phyloP scores from a whole-genome alignment of 1,284 basidiomycete species.

The Irpex sp. region DNA sequence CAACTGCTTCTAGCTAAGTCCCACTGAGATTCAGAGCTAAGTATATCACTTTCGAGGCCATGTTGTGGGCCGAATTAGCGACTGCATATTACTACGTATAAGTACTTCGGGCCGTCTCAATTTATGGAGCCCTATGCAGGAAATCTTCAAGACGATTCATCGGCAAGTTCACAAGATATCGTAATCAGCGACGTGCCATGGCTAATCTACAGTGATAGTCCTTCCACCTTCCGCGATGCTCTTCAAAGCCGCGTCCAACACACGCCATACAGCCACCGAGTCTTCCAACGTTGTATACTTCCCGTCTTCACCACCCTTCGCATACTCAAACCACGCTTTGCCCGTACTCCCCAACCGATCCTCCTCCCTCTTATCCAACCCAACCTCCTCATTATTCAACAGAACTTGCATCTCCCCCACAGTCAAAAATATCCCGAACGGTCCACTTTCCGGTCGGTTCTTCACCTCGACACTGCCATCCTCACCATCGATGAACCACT shows the following conservation, averaged over 20 bases:
- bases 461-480: conserved; percentile 26
- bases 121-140: too few relatives aligned
- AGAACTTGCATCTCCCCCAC: not conserved
- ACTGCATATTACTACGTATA: too few relatives aligned
- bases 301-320: conserved; percentile 31
- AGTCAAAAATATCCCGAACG: not conserved
- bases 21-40: too few relatives aligned
- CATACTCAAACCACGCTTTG: conserved; percentile 28
- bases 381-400: conserved; percentile 9
- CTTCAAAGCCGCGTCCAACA: conserved; percentile 7
- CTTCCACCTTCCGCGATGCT: conserved; percentile 5
- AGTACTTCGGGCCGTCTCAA: too few relatives aligned
- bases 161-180: not conserved
- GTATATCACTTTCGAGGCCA: too few relatives aligned
- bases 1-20: too few relatives aligned
- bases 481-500: conserved; percentile 35
- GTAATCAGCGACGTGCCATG: not conserved
- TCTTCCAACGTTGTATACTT: conserved; percentile 30
- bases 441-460: not conserved
- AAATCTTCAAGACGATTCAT: too few relatives aligned
- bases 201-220: not conserved
- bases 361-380: not conserved
- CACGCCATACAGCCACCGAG: conserved; percentile 15
- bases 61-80: too few relatives aligned
- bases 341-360: conserved; percentile 9